Base-by-base conservation (phyloP, 495 filamentous ascomycete species). In the Friedmanniomyces simplex region DNA sequence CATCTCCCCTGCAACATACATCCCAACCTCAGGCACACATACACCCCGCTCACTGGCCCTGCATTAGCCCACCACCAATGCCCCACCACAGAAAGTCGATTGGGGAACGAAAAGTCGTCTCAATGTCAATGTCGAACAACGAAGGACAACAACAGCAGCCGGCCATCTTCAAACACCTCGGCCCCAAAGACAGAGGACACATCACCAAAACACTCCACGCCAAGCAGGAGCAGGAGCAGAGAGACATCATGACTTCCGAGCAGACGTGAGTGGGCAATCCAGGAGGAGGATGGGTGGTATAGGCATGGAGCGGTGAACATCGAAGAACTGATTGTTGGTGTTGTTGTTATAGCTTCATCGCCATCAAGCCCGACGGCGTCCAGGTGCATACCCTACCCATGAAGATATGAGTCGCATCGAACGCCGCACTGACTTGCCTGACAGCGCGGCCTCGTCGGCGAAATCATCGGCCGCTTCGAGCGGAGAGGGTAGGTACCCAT, bases 351-450 rank as follows among this genome's bases (percentile, higher is more conserved):
- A 96, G 90, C 76, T 96, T 96, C 85, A 95, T 96, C 81, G 91
- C 91, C 69, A 86, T 96, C 83, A 96, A 96, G 88, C 91, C 91
- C 69, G 91, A 96, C 77, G 93, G 93, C 74, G 93, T 98, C 79
- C 93, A 96, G 83, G 90, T 95, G 85, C 65, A 79, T 13, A 41
- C 54, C 22, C 28, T 57, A 62, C 64, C 64, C 59, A 54, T 43
- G 37, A 18, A 25, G 21, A 52, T 56, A 50, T 42, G 64, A 69
- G n/a, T n/a, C n/a, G n/a, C n/a, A n/a, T 69, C 47, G 73, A 61
- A 34, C 48, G 26, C 18, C 11, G 32, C 21, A 20, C 65, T 69
- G 67, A 65, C 69, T 41, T 32, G 45, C 37, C 56, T 26, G 47
- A 47, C 68, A 95, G 91, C 91, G 93, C 79, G 93, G 93, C 77